Conservation (phyloP, 371 early-diverging fungal species). For the Mucor mucedo region DNA sequence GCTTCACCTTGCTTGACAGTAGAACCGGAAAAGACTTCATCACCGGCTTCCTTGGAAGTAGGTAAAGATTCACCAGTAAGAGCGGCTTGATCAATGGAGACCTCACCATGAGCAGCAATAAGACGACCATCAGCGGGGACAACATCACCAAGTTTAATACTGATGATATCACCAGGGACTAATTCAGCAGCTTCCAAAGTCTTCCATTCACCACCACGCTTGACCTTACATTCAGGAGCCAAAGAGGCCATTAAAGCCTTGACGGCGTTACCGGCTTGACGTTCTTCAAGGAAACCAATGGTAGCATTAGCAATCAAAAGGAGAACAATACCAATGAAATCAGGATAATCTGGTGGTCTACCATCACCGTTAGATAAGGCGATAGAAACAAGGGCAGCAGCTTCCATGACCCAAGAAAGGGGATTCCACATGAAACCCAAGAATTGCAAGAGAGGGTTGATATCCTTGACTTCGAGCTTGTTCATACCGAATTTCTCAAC, state of each 20-base stretch:
- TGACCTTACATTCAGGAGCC: constrained; percentile 77
- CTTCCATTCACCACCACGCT: constrained; percentile 64
- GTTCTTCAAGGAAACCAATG: constrained; percentile 90
- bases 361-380: constrained; percentile 73
- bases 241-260: constrained; percentile 81
- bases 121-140: constrained; percentile 80
- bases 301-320: constrained; percentile 83
- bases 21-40: constrained; percentile 78
- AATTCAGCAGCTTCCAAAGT: constrained; percentile 62
- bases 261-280: constrained; percentile 78
- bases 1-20: constrained; percentile 95
- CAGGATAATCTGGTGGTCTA: constrained; percentile 78
- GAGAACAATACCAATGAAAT: constrained; percentile 83
- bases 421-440: constrained; percentile 88
- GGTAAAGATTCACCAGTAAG: constrained; percentile 87
- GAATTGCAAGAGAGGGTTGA: constrained; percentile 85
- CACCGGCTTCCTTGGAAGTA: constrained; percentile 72
- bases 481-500: constrained; percentile 72
- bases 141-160: constrained; percentile 79
- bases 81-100: constrained; percentile 79
- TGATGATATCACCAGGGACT: constrained; percentile 81
- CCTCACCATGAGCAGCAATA: constrained; percentile 58
- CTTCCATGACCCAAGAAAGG: constrained; percentile 83
- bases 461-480: constrained; percentile 74
- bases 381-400: constrained; percentile 76